Evolutionary conservation across 768 basidiomycete genomes (phyloP).

Genomic region (Amanita thiersii): DNA sequence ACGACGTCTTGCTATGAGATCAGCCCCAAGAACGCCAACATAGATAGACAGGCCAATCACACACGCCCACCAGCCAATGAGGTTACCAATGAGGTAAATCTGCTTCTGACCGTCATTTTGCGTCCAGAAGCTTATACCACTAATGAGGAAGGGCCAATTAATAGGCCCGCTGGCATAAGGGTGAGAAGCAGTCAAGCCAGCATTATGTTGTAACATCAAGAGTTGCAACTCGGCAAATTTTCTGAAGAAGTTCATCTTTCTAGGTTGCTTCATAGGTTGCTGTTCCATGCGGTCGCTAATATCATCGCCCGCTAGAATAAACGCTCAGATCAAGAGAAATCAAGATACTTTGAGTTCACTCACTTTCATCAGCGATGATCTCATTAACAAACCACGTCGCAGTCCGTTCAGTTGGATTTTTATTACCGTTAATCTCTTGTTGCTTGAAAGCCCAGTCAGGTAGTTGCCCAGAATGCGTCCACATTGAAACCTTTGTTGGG

Average conservation of each 20-base stretch:
- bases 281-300: conserved; percentile 42
- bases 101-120: conserved; percentile 77
- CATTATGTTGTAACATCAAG: conserved; percentile 97
- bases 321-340: neutral
- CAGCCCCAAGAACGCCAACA: conserved; percentile 84
- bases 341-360: conserved; percentile 18
- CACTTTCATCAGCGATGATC: conserved; percentile 67
- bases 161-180: conserved; percentile 95
- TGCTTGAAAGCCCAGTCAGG: conserved; percentile 98
- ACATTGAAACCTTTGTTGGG: conserved; percentile 86
- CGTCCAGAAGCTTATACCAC: conserved; percentile 99
- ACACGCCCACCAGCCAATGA: conserved; percentile 93
- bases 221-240: conserved; percentile 93
- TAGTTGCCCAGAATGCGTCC: conserved; percentile 80
- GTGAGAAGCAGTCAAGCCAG: conserved; percentile 95
- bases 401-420: conserved; percentile 73
- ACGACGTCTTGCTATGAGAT: conserved; percentile 80
- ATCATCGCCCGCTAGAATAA: conserved; percentile 43
- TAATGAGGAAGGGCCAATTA: conserved; percentile 97
- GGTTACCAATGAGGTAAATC: conserved; percentile 94
- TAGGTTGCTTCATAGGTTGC: conserved; percentile 57
- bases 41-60: conserved; percentile 81
- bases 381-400: conserved; percentile 88
- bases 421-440: conserved; percentile 97
- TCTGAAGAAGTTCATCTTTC: conserved; percentile 84